Base-by-base conservation (phyloP, 805 yeast species). In the Saccharomycopsis amapae region DNA sequence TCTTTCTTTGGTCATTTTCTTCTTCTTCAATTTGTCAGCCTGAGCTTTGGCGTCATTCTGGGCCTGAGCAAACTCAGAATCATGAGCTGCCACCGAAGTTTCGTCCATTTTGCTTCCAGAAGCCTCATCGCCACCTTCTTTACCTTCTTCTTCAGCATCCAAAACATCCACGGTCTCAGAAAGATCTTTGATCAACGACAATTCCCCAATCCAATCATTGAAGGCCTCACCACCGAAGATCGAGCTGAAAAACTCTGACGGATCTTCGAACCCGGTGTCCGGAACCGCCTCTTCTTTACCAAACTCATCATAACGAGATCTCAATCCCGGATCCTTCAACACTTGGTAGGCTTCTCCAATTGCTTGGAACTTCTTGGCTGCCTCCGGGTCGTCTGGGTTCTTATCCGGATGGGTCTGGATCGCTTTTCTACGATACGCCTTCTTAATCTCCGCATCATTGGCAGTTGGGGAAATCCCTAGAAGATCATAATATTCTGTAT, bases 391-490 rank as follows among this genome's bases (percentile, higher is more conserved):
- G 57, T 84, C 80, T n/a, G 95, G 96, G 59, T 90, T 87, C 68
- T 93, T 93, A 62, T 93, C 98, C 1, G 98, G 98, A 62, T 90
- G 98, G 42, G 85, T 84, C 48, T 70, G 72, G 63, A 90, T 83
- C 5, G 97, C 97, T 62, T 79, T 79, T 61, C 84, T 85, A 52
- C 98, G 74, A 64, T 93, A 93, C 0, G 97, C 95, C 62, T 87
- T 87, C 64, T 93, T 93, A 63, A 93, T 85, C 53, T 93, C 95
- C 9, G 76, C 68, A 3, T 80, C 80, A 0, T 84, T 73, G 17
- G 97, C 97, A 10, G 75, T 75, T 18, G 80, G 72, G 22, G 65
- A 55, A 15, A 90, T 81, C 31, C 77, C 85, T 41, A 93, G 67
- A 13, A 79, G 63, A 53, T 93, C 98, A 63, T 93, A 93, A 64